These are phyloP conservation scores for Aspergillus pseudoterreus DNA, from an alignment of 2,329 filamentous ascomycete genomes.

Conservation along the genomic window DNA sequence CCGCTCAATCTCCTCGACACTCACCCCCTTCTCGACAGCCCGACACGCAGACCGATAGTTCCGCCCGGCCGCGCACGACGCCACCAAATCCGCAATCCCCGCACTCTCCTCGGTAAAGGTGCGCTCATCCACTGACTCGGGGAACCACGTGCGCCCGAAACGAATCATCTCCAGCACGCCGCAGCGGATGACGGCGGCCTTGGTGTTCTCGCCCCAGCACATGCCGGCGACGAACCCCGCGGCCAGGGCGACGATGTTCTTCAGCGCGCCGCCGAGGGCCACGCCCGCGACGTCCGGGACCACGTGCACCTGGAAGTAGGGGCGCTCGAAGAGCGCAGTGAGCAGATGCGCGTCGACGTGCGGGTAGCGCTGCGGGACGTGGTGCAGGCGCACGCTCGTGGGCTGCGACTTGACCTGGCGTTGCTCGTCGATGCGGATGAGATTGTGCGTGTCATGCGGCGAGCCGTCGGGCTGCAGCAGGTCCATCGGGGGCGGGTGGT, in stretches of 20 bases:
- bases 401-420: conserved; percentile 61
- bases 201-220: conserved; percentile 93
- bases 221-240: conserved; percentile 89
- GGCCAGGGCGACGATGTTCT: conserved; percentile 88
- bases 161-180: conserved; percentile 89
- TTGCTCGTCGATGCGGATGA: conserved; percentile 39
- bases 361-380: conserved; percentile 73
- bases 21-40: conserved; percentile 14
- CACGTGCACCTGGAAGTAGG: conserved; percentile 90
- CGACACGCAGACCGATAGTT: conserved; percentile 15
- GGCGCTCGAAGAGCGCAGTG: conserved; percentile 79
- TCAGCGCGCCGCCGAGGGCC: conserved; percentile 74
- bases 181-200: conserved; percentile 89
- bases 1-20: conserved; percentile 13
- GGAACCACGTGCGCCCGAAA: conserved; percentile 58
- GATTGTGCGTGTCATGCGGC: conserved; percentile 36
- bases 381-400: conserved; percentile 63
- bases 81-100: conserved; percentile 19
- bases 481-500: conserved; percentile 82
- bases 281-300: conserved; percentile 58
- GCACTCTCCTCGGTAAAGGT: conserved; percentile 21
- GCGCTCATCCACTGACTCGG: conserved; percentile 11
- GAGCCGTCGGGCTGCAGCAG: conserved; percentile 56
- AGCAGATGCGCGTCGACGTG: conserved; percentile 76
- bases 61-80: conserved; percentile 12